These are phyloP conservation scores for Chlorella sp. DNA, from an alignment of 139 green algal species.

Conservation along the genomic window DNA sequence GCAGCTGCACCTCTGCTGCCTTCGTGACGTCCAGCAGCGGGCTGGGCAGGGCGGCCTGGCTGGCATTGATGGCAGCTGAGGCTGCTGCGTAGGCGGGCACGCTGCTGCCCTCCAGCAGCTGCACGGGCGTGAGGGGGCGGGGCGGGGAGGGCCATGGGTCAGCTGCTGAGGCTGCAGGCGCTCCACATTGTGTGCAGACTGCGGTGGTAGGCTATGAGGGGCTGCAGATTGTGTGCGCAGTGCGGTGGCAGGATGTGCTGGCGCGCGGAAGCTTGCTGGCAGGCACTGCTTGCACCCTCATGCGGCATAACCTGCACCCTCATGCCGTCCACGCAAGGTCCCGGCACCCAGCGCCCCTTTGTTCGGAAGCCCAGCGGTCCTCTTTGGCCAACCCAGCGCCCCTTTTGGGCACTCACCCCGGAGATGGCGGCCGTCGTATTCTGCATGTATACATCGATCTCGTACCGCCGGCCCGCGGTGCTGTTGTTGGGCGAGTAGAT, in stretches of 20 bases:
- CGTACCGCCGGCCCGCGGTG: not conserved
- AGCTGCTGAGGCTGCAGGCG: too few species aligned
- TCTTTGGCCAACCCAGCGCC: not conserved
- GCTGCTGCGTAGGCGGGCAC: not conserved
- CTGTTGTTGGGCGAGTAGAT: slow-evolving; percentile 17
- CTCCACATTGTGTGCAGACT: too few species aligned
- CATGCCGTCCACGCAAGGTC: too few species aligned
- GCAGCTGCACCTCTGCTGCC: not conserved
- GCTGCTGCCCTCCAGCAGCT: slow-evolving; percentile 2
- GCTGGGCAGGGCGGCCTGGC: slow-evolving; percentile 8
- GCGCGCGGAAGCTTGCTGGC: too few species aligned
- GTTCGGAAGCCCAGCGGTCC: too few species aligned
- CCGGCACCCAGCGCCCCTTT: too few species aligned
- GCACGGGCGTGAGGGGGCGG: not conserved
- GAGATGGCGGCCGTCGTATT: slow-evolving; percentile 5
- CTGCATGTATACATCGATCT: not conserved
- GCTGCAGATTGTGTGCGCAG: too few species aligned
- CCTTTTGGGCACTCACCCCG: not conserved
- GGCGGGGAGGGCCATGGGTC: too few species aligned
- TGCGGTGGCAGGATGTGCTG: too few species aligned
- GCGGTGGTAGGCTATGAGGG: too few species aligned
- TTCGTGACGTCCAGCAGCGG: slow-evolving; percentile 1
- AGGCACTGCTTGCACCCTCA: too few species aligned
- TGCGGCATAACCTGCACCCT: too few species aligned
- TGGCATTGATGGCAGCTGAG: slow-evolving; percentile 20